Evolutionary conservation across 148 eudicot genomes (phyloP).

Genomic region (Salicornia ramosissima): DNA sequence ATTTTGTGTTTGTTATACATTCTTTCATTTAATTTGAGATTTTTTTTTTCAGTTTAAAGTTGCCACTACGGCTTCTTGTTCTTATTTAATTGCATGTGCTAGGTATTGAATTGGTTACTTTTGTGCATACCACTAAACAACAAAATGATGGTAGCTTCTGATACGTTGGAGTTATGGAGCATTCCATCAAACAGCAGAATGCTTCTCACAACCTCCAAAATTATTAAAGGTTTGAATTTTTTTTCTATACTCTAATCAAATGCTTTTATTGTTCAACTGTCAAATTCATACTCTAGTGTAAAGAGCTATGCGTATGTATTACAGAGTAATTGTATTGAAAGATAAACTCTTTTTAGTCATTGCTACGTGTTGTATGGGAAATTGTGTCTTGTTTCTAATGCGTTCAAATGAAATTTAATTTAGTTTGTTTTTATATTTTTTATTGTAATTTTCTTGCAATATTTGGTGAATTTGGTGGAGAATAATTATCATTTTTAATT

Average conservation of each 20-base stretch:
- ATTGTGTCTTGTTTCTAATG: too few relatives aligned
- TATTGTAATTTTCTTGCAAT: not conserved
- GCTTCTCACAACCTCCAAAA: constrained; percentile 34
- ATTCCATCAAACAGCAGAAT: constrained; percentile 48
- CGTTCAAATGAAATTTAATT: not conserved
- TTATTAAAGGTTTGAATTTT: constrained; percentile 37
- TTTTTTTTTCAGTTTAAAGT: too few relatives aligned
- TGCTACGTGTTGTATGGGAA: not conserved
- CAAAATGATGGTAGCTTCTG: constrained; percentile 33
- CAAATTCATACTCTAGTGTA: not conserved
- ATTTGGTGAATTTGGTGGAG: not conserved
- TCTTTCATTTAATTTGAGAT: too few relatives aligned
- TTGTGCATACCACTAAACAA: not conserved
- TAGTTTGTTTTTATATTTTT: not conserved
- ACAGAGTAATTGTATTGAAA: too few relatives aligned
- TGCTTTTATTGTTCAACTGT: not conserved
- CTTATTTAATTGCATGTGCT: too few relatives aligned
- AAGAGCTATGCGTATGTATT: too few relatives aligned
- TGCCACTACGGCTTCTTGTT: too few relatives aligned
- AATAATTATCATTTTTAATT: not conserved
- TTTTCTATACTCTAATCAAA: not conserved
- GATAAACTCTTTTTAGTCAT: not conserved
- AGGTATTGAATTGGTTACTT: too few relatives aligned
- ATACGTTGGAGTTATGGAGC: constrained; percentile 49
- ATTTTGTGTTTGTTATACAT: too few relatives aligned